A percentile compares a stretch with the other conserved stretches of the same genome.
phyloP scores from a whole-genome alignment of 371 early-diverging fungal genomes.

The Apophysomyces sp. region DNA sequence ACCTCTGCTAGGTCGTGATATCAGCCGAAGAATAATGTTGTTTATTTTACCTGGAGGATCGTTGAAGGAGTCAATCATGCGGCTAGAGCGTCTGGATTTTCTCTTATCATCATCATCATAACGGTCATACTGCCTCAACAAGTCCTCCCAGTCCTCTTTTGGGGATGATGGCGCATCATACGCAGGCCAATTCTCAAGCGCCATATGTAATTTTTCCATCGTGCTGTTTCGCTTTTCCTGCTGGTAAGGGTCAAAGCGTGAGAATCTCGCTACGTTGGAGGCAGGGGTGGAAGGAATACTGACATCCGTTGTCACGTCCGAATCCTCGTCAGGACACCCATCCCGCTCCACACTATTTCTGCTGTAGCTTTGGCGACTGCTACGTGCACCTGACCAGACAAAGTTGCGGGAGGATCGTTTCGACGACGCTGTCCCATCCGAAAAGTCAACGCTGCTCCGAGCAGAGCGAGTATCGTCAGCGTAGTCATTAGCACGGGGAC shows the following conservation, averaged over 20 bases:
- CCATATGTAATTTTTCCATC: neutral
- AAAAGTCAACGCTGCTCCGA: neutral
- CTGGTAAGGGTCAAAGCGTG: slow-evolving; percentile 2
- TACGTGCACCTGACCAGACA: neutral
- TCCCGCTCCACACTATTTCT: neutral
- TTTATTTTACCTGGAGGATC: slow-evolving; percentile 33
- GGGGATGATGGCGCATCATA: neutral
- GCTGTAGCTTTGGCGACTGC: neutral
- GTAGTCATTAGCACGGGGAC: neutral
- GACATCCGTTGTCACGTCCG: slow-evolving; percentile 7
- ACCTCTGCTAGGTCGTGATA: slow-evolving; percentile 22
- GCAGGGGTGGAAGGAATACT: slow-evolving; percentile 11
- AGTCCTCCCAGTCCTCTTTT: slow-evolving; percentile 28
- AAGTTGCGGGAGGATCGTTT: slow-evolving; percentile 1
- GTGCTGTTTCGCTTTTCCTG: neutral
- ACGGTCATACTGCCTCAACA: slow-evolving; percentile 44
- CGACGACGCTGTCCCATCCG: neutral
- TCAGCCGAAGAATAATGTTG: neutral
- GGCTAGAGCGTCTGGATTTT: slow-evolving; percentile 37
- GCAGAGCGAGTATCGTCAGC: neutral
- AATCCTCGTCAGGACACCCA: neutral
- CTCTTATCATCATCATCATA: slow-evolving; percentile 23
- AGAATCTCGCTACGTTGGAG: neutral
- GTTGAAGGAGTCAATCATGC: slow-evolving; percentile 38
- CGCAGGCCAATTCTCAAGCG: neutral